A percentile compares a stretch with the other conserved stretches of the same genome.
phyloP scores from a whole-genome alignment of 2,329 filamentous ascomycete species.

The Arthrobotrys megalospora region DNA sequence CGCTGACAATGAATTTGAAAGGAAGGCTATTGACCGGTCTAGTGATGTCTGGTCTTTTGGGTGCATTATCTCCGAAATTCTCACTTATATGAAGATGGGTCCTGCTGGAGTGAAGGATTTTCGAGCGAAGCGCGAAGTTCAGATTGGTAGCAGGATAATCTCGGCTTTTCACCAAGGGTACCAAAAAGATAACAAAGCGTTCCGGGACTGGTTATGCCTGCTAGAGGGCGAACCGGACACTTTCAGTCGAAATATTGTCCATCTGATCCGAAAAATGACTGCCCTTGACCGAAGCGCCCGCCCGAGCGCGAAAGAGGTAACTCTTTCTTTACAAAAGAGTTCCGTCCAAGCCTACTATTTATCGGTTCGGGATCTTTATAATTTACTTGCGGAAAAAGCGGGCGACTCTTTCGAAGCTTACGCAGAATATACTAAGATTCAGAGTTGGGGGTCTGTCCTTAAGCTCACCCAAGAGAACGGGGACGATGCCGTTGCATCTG shows the following conservation, averaged over 20 bases:
- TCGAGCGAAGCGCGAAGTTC: conserved; percentile 14
- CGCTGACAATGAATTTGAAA: conserved; percentile 8
- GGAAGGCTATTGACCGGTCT: conserved; percentile 53
- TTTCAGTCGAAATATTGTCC: conserved; percentile 10
- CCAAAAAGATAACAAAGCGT: background rate
- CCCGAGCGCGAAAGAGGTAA: conserved; percentile 28
- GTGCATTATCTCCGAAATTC: conserved; percentile 64
- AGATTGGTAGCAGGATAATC: conserved; percentile 19
- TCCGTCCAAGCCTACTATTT: conserved; percentile 21
- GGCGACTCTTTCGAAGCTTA: conserved; percentile 41
- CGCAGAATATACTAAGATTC: conserved; percentile 40
- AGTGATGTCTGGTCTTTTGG: conserved; percentile 65
- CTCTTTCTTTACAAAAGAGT: background rate
- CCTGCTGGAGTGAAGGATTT: conserved; percentile 17
- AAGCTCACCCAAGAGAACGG: background rate
- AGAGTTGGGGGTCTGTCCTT: conserved; percentile 35
- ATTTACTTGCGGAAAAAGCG: conserved; percentile 5
- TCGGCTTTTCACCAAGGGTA: conserved; percentile 32
- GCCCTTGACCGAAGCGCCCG: conserved; percentile 21
- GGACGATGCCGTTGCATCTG: background rate
- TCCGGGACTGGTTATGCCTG: conserved; percentile 15
- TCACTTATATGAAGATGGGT: conserved; percentile 57
- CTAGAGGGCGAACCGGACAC: background rate
- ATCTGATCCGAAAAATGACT: conserved; percentile 31
- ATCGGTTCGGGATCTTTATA: conserved; percentile 28